phyloP scores from a whole-genome alignment of 2,329 filamentous ascomycete species.

The Aspergillus udagawae region DNA sequence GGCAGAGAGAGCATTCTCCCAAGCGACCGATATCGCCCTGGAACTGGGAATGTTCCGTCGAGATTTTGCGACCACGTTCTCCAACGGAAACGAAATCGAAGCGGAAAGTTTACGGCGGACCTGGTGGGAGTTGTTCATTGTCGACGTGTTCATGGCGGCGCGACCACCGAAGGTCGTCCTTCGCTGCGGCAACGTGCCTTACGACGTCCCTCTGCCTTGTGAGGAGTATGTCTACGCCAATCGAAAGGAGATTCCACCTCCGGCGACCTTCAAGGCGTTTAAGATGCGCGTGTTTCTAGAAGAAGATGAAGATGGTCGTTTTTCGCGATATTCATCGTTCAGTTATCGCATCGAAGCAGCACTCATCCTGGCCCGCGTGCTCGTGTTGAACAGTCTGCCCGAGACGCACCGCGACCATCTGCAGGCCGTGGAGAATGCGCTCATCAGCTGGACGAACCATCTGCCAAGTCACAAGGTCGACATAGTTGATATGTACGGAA shows the following conservation, averaged over 20 bases:
- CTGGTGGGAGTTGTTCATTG: constrained; percentile 78
- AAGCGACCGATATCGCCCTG: constrained; percentile 66
- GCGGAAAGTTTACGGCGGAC: constrained; percentile 82
- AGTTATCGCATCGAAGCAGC: constrained; percentile 77
- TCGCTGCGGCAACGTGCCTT: constrained; percentile 66
- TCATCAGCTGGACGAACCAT: constrained; percentile 73
- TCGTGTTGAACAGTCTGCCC: constrained; percentile 43
- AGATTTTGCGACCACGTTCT: constrained; percentile 47
- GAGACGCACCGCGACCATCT: constrained; percentile 49
- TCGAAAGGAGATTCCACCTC: constrained; percentile 53
- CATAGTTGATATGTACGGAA: constrained; percentile 63
- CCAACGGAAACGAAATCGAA: constrained; percentile 53
- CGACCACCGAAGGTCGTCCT: constrained; percentile 46
- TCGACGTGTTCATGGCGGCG: constrained; percentile 76
- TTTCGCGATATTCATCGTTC: constrained; percentile 66
- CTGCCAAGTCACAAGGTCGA: constrained; percentile 67
- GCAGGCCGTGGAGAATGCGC: constrained; percentile 53
- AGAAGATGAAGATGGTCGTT: constrained; percentile 53
- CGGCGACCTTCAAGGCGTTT: constrained; percentile 52
- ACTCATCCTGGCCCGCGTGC: constrained; percentile 70
- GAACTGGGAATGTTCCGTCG: constrained; percentile 70
- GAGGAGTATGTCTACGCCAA: constrained; percentile 60
- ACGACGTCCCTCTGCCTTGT: constrained; percentile 70
- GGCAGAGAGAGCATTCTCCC: constrained; percentile 46
- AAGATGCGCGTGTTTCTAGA: constrained; percentile 62